Base-by-base conservation (phyloP, 2,329 filamentous ascomycete genomes). In the Fusarium multiceps region DNA sequence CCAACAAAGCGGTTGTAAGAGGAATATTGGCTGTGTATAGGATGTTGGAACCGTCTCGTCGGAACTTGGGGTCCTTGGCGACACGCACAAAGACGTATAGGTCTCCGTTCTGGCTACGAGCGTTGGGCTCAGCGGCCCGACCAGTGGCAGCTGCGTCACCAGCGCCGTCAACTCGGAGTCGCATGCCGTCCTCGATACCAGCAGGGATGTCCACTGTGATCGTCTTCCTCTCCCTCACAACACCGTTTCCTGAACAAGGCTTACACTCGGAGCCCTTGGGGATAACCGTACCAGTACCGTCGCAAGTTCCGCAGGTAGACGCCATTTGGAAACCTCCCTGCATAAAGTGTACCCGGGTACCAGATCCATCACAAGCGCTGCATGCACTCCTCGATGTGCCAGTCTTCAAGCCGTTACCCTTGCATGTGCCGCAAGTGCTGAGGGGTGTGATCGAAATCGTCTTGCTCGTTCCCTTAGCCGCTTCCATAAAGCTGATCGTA, bases 151-250 rank as follows among this genome's bases (percentile, higher is more conserved):
- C 92, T 18, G 93, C 91, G 77, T 99, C 95, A 71, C 96, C 96
- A 77, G 97, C 94, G 27, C 92, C 92, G 62, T 90, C 89, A 28
- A 99, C 88, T 55, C 93, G 88, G 75, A 99, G 83, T 60, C 93
- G 89, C 95, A 98, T 98, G 58, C 95, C 94, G 78, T 99, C 95
- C 78, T 98, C 96, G 32, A 99, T 94, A 69, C 96, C 96, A 23
- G 92, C 94, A 2, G 96, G 96, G 47, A 99, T 98, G 74, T 98
- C 94, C 45, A 99, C 88, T 28, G 88, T 92, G 51, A 99, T 90
- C 0, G 92, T 93, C 82, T 93, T 93, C 66, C 90, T 87, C 76
- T 97, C 93, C 73, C 93, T 87, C 37, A 93, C 88, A 18, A 97
- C 94, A 47, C 96, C 96, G 57, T 93, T 89, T 40, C 96, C 96